Evolutionary conservation across 106 monocot species (phyloP), one percentile per base, ranked within the genome.

Genomic region (Ottelia alismoides): DNA sequence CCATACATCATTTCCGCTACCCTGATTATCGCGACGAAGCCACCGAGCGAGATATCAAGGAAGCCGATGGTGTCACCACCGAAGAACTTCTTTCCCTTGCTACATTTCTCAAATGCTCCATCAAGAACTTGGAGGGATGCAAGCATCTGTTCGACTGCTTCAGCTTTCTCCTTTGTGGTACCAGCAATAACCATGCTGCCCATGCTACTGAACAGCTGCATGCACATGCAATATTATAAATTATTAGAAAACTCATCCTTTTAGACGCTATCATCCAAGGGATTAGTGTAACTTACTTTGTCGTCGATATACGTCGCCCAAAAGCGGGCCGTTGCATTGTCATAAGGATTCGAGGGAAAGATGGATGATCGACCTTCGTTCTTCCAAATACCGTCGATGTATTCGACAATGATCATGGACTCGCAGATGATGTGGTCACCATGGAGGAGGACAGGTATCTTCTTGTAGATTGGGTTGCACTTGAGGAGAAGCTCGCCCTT

Each of bases 401-500:
- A 65, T 45, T 53, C 35, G 44, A 65, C 53, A 20, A 55, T 65
- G 55, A 65, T 55, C 25, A 55, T 7, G 1, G 65, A 65, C 55
- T 65, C 65, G 10, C 28, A 55, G 26, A 65, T 35, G 3, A 45
- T 21, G 9, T 14, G 20, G 27, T 21, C 65, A 14, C 45, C 54
- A 44, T 65, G 65, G 40, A 55, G 54, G 19, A 65, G 55, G 28
- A 65, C 65, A 20, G 65, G 55, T 43, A 65, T 43, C 22, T 55
- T 65, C 44, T 65, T 53, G 53, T 65, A 30, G 17, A 65, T 31
- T 3, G 65, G 65, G 43, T 65, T 65, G 25, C 54, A 65, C 12
- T 28, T 53, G 9, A 65, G 45, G n/a, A 65, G 53, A 0, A 65
- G 26, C 53, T 65, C 65, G 43, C 65, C 55, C 54, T 65, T 55